Conservation (phyloP, 257 asterid genomes). For the Solanum ossicruentum region DNA sequence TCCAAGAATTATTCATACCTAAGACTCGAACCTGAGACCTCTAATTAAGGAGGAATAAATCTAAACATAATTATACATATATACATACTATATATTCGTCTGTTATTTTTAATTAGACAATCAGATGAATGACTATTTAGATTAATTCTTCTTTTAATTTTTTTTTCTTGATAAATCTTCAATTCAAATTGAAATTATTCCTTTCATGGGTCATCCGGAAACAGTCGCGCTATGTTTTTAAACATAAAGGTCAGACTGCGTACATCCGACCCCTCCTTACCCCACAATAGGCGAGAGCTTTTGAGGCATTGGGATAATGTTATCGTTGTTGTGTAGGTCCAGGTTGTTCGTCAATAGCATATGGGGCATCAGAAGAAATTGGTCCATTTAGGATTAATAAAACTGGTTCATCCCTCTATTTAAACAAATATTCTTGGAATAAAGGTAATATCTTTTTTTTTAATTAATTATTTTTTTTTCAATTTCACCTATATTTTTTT, state of each 20-base stretch:
- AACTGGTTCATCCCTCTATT: slow-evolving; percentile 47
- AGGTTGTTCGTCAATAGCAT: slow-evolving; percentile 85
- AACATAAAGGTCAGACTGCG: too few relatives aligned
- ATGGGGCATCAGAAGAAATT: slow-evolving; percentile 87
- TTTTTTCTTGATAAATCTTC: not conserved
- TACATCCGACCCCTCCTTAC: too few relatives aligned
- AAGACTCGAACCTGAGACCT: too few relatives aligned
- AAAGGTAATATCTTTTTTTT: slow-evolving; percentile 24
- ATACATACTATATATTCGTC: not conserved
- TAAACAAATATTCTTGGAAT: slow-evolving; percentile 70
- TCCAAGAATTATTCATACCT: too few relatives aligned
- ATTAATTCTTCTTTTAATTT: too few relatives aligned
- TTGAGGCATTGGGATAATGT: too few relatives aligned
- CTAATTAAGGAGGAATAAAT: too few relatives aligned
- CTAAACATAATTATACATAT: not conserved
- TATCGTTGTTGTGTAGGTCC: too few relatives aligned
- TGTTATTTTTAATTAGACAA: not conserved
- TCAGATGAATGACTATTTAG: not conserved
- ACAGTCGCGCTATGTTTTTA: too few relatives aligned
- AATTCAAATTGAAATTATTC: not conserved
- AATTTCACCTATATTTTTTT: not conserved
- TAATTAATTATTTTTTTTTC: not conserved
- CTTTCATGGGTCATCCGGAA: too few relatives aligned
- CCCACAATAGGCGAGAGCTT: too few relatives aligned
- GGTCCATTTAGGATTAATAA: slow-evolving; percentile 72